Base-by-base conservation (phyloP, 306 rosid species). In the Prunus salicina region DNA sequence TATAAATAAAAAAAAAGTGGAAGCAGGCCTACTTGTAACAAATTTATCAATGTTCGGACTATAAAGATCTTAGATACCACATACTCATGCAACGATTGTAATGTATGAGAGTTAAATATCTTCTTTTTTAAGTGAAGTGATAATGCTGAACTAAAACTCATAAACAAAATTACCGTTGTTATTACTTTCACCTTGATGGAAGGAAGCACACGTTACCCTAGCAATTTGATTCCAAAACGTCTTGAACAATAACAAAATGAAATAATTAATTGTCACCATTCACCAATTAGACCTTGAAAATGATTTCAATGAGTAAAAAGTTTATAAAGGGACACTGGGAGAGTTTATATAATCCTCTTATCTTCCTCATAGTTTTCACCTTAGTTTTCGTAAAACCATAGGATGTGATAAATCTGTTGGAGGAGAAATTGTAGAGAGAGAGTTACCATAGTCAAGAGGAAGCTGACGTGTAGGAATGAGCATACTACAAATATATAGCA, bases 381-480 rank as follows among this genome's bases (percentile, higher is more conserved):
- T 71, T 32, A 46, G 32, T 14, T 79, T 69, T 67, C 79, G 81
- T 65, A 57, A 25, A 50, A 67, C 81, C 72, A 60, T 75, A 66
- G 71, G 64, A 69, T 63, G 60, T 9, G 45, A 72, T 53, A 50
- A 73, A 69, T 66, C 28, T 34, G 77, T 78, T 69, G 70, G 68
- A 34, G 41, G 30, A 38, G 43, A 38, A 38, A 7, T 38, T 7
- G 7, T 38, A 38, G 43, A 38, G 43, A 38, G 15, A n/a, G 30
- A 69, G 34, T 64, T 46, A 58, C 79, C 85, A n/a, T 30, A 28
- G 75, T 77, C 72, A 61, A 58, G 34, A 34, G 58, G 64, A 34
- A 53, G 78, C 50, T 76, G 78, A 72, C 78, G 81, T 76, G 78
- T 76, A 49, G 32, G 30, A 24, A 67, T 52, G 63, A 49, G 58